Evolutionary conservation across 352 stramenopile genomes (phyloP).

Genomic region (Phytophthora sp.): DNA sequence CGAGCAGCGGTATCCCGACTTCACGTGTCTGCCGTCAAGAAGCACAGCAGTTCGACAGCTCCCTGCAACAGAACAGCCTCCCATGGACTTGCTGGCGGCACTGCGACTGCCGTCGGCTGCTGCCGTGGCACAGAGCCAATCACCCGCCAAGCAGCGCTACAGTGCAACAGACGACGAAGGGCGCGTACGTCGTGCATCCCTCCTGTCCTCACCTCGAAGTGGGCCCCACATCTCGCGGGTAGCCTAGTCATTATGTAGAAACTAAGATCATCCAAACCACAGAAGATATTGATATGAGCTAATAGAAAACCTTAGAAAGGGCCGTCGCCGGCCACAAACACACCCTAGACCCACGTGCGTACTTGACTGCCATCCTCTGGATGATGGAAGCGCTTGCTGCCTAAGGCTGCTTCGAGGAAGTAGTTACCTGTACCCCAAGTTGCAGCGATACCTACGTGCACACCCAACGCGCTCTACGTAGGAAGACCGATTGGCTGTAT

Average conservation of each 20-base stretch:
- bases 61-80: constrained; percentile 7
- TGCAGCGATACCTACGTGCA: no score
- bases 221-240: constrained; percentile 18
- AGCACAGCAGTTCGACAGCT: constrained; percentile 7
- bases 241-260: constrained; percentile 27
- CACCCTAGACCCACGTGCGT: neutral
- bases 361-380: constrained; percentile 1
- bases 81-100: constrained; percentile 37
- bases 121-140: constrained; percentile 19
- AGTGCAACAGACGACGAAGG: constrained; percentile 17
- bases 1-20: constrained; percentile 65
- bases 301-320: constrained; percentile 34
- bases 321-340: constrained; percentile 2
- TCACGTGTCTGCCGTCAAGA: constrained; percentile 54
- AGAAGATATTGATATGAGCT: constrained; percentile 19
- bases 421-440: neutral
- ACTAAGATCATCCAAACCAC: constrained; percentile 16
- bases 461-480: no score
- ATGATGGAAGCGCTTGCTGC: neutral
- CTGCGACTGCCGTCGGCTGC: constrained; percentile 28
- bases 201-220: constrained; percentile 25
- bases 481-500: neutral
- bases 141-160: neutral
- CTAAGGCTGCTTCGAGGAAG: neutral
- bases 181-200: constrained; percentile 22